These are phyloP conservation scores for Yamadazyma phyllophila DNA, from an alignment of 805 yeast species.

Conservation along the genomic window DNA sequence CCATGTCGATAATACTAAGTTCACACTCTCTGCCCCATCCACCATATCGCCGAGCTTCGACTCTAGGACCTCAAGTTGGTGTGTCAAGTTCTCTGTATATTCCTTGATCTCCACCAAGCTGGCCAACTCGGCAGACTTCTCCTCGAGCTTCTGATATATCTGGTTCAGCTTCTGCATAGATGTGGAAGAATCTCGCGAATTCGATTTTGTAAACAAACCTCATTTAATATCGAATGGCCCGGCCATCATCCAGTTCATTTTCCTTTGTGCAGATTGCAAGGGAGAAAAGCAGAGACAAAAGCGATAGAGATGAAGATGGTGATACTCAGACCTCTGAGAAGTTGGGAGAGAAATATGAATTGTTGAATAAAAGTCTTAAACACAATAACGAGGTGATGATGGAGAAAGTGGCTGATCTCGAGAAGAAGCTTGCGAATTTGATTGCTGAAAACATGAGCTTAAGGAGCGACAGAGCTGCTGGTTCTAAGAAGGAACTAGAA, in stretches of 20 bases:
- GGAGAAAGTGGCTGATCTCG: conserved; percentile 52
- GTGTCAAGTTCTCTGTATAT: conserved; percentile 44
- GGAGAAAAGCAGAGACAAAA: conserved; percentile 2
- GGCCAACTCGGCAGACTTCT: conserved; percentile 52
- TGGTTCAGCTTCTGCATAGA: conserved; percentile 11
- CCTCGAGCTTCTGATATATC: conserved; percentile 32
- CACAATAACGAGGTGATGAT: conserved; percentile 53
- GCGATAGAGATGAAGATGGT: not conserved
- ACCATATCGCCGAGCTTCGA: conserved; percentile 46
- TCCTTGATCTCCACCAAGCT: conserved; percentile 46
- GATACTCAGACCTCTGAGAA: not conserved
- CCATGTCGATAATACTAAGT: conserved; percentile 63
- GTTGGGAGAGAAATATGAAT: conserved; percentile 1
- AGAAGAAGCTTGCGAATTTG: conserved; percentile 47
- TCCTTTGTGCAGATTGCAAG: conserved; percentile 15
- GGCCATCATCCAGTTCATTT: conserved; percentile 19
- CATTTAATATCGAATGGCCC: conserved; percentile 14
- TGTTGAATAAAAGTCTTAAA: conserved; percentile 53
- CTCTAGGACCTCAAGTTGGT: conserved; percentile 48
- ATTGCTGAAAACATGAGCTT: conserved; percentile 49
- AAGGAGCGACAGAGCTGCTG: conserved; percentile 28
- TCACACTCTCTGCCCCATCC: conserved; percentile 61
- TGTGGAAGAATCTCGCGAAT: not conserved
- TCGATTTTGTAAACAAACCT: conserved; percentile 6
- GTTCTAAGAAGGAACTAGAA: conserved; percentile 32